These are phyloP conservation scores for Coix lacrymajobi DNA, from an alignment of 176 grass and related monocot species.

Conservation along the genomic window DNA sequence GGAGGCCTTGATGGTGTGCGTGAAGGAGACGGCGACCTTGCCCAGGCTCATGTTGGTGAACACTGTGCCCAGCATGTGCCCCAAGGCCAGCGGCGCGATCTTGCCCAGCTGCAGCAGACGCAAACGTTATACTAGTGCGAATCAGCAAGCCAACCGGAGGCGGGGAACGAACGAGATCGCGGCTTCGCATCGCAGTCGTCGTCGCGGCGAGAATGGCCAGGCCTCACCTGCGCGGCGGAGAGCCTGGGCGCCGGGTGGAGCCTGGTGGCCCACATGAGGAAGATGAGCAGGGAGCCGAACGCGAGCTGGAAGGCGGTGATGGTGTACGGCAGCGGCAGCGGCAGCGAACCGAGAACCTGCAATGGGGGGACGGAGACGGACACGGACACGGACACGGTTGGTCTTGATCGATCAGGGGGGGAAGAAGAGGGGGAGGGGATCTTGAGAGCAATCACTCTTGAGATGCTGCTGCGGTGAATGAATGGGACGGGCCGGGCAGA, in stretches of 20 bases:
- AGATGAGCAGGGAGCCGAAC: constrained; percentile 60
- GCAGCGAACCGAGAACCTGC: constrained; percentile 57
- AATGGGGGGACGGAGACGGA: neutral
- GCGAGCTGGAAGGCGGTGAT: constrained; percentile 78
- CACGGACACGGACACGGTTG: neutral
- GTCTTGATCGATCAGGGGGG: neutral
- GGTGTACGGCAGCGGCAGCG: constrained; percentile 69
- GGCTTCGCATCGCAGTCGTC: neutral
- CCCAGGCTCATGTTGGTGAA: constrained; percentile 96
- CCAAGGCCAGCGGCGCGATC: constrained; percentile 63
- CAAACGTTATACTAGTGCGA: neutral
- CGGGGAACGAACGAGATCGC: too few species aligned
- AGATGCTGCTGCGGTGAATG: neutral
- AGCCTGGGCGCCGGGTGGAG: constrained; percentile 56
- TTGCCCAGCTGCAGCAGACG: constrained; percentile 52
- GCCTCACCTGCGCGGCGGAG: constrained; percentile 49
- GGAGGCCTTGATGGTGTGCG: constrained; percentile 87
- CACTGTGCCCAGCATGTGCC: constrained; percentile 77
- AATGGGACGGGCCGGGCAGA: neutral
- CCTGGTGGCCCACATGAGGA: constrained; percentile 66
- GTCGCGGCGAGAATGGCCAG: neutral
- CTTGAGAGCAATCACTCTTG: neutral
- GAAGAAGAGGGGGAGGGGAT: neutral
- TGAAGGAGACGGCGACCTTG: constrained; percentile 93
- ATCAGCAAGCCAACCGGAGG: neutral